phyloP scores from a whole-genome alignment of 2,329 filamentous ascomycete genomes.

The Trematosphaeria pertusa region DNA sequence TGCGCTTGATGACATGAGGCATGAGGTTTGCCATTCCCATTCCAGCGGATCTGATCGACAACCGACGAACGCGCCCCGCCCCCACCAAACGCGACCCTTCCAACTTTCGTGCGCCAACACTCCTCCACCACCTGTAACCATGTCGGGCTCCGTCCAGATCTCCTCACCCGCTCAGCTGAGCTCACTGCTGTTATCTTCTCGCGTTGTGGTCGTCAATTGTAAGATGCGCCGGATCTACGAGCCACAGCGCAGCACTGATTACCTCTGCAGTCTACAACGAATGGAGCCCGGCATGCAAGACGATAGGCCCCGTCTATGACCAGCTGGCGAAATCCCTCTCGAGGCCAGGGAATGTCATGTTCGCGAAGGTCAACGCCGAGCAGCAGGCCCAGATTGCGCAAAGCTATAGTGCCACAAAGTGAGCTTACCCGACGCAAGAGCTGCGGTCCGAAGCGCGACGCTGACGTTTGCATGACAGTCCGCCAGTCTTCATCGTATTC shows the following conservation, averaged over 20 bases:
- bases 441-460: slow-evolving; percentile 1
- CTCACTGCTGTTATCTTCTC: slow-evolving; percentile 72
- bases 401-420: slow-evolving; percentile 75
- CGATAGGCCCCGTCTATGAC: slow-evolving; percentile 84
- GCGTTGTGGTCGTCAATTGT: slow-evolving; percentile 90
- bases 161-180: slow-evolving; percentile 51
- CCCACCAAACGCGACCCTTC: slow-evolving; percentile 21
- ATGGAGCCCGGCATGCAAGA: slow-evolving; percentile 84
- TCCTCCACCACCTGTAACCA: slow-evolving; percentile 32
- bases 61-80: slow-evolving; percentile 18
- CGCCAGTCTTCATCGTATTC: slow-evolving; percentile 89
- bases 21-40: slow-evolving; percentile 6
- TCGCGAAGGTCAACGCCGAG: slow-evolving; percentile 88
- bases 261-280: slow-evolving; percentile 76
- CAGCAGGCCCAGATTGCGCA: slow-evolving; percentile 74
- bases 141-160: slow-evolving; percentile 55
- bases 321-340: slow-evolving; percentile 75
- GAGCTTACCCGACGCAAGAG: slow-evolving; percentile 37
- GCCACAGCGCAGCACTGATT: slow-evolving; percentile 20
- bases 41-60: slow-evolving; percentile 15
- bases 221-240: slow-evolving; percentile 54
- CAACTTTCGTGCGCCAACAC: slow-evolving; percentile 8
- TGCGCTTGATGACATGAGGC: slow-evolving; percentile 11
- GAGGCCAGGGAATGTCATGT: slow-evolving; percentile 75
- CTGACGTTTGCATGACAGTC: slow-evolving; percentile 53